phyloP scores from a whole-genome alignment of 2,329 filamentous ascomycete species.

The Lizonia empirigonia region DNA sequence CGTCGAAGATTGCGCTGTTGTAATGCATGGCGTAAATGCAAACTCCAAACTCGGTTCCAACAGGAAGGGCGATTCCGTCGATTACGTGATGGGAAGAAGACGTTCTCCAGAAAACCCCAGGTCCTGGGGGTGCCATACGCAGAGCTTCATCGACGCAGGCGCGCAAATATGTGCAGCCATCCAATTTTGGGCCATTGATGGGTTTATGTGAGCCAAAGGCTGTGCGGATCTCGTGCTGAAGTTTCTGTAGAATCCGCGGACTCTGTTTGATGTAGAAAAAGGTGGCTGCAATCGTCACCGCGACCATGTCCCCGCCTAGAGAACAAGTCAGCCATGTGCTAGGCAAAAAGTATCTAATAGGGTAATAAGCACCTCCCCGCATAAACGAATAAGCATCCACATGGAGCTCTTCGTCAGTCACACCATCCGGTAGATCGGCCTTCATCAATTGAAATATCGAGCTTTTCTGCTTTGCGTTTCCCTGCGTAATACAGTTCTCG shows the following conservation, averaged over 20 bases:
- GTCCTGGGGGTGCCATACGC: constrained; percentile 12
- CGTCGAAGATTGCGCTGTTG: not conserved
- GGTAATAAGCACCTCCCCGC: not conserved
- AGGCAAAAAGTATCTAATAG: not conserved
- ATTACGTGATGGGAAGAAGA: not conserved
- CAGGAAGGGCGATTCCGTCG: not conserved
- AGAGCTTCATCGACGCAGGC: constrained; percentile 25
- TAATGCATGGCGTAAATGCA: not conserved
- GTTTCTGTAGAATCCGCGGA: not conserved
- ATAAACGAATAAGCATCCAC: not conserved
- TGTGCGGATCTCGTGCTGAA: constrained; percentile 14
- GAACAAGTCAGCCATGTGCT: not conserved
- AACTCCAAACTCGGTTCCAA: not conserved
- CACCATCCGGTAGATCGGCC: not conserved
- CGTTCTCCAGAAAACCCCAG: not conserved
- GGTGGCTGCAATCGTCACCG: not conserved
- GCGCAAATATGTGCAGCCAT: constrained; percentile 15
- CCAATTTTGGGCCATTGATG: constrained; percentile 15
- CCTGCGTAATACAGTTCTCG: not conserved
- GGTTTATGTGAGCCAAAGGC: constrained; percentile 11
- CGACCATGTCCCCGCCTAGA: not conserved
- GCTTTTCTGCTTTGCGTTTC: not conserved
- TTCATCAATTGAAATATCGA: not conserved
- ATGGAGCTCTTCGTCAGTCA: not conserved
- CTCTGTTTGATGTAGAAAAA: constrained; percentile 22